Conservation (phyloP, 129 eudicot species). For the Ambrosia trifida region DNA sequence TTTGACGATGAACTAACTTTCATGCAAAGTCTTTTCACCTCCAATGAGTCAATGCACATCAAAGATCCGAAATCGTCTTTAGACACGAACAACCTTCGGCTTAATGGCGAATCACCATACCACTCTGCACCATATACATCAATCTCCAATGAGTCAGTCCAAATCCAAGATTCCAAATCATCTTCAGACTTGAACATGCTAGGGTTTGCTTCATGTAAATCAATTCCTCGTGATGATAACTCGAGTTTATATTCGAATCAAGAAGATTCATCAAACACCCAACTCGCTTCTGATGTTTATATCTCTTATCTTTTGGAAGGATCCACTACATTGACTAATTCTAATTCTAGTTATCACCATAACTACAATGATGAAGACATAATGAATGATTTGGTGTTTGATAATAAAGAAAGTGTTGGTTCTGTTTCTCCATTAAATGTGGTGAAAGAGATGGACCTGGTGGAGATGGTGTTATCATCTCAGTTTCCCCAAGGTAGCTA, state of each 20-base stretch:
- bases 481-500: slow-evolving; percentile 33
- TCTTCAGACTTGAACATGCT: slow-evolving; percentile 8
- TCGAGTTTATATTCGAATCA: slow-evolving; percentile 2
- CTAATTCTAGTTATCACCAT: slow-evolving; percentile 21
- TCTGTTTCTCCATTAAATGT: slow-evolving; percentile 19
- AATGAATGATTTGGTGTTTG: slow-evolving; percentile 14
- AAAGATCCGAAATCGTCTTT: slow-evolving; percentile 20
- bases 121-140: slow-evolving; percentile 25
- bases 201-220: slow-evolving; percentile 28
- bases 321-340: slow-evolving; percentile 5
- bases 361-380: slow-evolving; percentile 14
- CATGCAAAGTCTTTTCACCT: slow-evolving; percentile 45
- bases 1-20: slow-evolving; percentile 56
- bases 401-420: slow-evolving; percentile 19
- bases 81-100: slow-evolving; percentile 6
- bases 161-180: slow-evolving; percentile 1
- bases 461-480: slow-evolving; percentile 53
- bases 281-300: slow-evolving; percentile 39
- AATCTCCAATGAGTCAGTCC: slow-evolving; percentile 1
- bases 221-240: slow-evolving; percentile 21
- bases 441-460: slow-evolving; percentile 54
- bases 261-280: slow-evolving; percentile 27
- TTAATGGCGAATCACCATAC: slow-evolving; percentile 10
- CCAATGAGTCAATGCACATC: slow-evolving; percentile 11
- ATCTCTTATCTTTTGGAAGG: slow-evolving; percentile 49